Evolutionary conservation across 2,329 filamentous ascomycete genomes (phyloP), one percentile per base, ranked within the genome.

Genomic region (Lojkania enalia): DNA sequence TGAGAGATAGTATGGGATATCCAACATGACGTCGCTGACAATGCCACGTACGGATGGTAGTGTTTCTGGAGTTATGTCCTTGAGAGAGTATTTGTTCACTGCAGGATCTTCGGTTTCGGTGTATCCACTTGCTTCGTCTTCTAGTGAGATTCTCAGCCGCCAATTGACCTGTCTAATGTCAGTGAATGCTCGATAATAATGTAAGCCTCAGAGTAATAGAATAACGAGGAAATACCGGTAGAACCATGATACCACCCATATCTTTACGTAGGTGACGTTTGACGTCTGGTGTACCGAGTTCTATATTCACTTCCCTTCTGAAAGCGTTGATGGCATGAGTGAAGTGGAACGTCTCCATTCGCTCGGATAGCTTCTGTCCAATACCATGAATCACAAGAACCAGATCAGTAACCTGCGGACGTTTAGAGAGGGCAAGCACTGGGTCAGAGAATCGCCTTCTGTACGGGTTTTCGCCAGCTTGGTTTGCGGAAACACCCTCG

Each of bases 1-100:
- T 0, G 92, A 97, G 72, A 99, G 85, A 72, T 97, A 99, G 66
- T 96, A 97, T 0, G 94, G 94, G 38, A 99, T 92, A 66, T 99
- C 94, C 38, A 97, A 86, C 90, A 99, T 96, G 58, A 99, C 90
- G 67, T 99, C 94, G 31, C 88, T 95, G 49, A 99, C 95, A 64
- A 99, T 84, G 62, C 87, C 89, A 35, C 94, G 85, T 6, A 99
- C 87, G 1, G 89, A 90, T 0, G 92, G 91, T 20, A 99, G 88
- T 0, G 89, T 94, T 31, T 85, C 82, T 1, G 90, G 91, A 4
- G 95, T 96, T 54, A 99, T 96, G 57, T 97, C 91, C 57, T 91
- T 87, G 12, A 99, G 76, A 0, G 77, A 77, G 62, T 83, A 89
- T 25, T 80, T 73, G 29, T 85, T 85, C 21, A 82, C 77, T 3